Conservation (phyloP, 2,329 filamentous ascomycete genomes). For the Setomelanomma holmii region DNA sequence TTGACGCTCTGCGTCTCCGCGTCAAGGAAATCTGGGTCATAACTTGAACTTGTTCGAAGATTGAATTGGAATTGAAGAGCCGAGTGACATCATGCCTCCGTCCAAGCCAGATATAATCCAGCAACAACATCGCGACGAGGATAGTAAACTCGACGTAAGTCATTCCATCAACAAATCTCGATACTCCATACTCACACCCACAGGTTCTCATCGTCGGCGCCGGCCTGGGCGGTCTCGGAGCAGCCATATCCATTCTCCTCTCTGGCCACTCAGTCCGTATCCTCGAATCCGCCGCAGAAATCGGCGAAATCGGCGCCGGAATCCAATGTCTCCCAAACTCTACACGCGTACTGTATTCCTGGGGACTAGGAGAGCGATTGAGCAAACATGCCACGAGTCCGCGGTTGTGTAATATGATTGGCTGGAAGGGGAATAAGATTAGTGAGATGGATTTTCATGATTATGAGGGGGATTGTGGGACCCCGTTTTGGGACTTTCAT, state of each 20-base stretch:
- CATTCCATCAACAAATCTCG: neutral
- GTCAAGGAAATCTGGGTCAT: too few species aligned
- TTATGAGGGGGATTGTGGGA: conserved; percentile 44
- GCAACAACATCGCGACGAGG: conserved; percentile 32
- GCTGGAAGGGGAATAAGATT: conserved; percentile 61
- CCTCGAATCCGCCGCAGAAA: conserved; percentile 56
- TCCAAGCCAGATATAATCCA: conserved; percentile 34
- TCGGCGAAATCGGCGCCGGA: conserved; percentile 59
- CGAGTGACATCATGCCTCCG: conserved; percentile 32
- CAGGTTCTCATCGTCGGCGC: conserved; percentile 62
- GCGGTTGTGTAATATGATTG: conserved; percentile 57
- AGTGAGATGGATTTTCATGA: conserved; percentile 58
- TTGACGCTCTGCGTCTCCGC: neutral
- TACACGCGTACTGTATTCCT: conserved; percentile 56
- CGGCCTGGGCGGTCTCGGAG: conserved; percentile 62
- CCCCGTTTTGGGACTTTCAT: conserved; percentile 63
- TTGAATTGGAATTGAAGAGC: neutral
- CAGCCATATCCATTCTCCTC: conserved; percentile 56
- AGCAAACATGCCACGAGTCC: conserved; percentile 52
- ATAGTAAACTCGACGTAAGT: conserved; percentile 37
- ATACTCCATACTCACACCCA: neutral
- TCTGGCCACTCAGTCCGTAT: conserved; percentile 58
- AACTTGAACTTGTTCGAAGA: neutral
- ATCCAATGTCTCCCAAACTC: conserved; percentile 61
- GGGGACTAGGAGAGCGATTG: conserved; percentile 57